phyloP scores from a whole-genome alignment of 164 flowering plant species.

The Kalanchoe fedtschenkoi region DNA sequence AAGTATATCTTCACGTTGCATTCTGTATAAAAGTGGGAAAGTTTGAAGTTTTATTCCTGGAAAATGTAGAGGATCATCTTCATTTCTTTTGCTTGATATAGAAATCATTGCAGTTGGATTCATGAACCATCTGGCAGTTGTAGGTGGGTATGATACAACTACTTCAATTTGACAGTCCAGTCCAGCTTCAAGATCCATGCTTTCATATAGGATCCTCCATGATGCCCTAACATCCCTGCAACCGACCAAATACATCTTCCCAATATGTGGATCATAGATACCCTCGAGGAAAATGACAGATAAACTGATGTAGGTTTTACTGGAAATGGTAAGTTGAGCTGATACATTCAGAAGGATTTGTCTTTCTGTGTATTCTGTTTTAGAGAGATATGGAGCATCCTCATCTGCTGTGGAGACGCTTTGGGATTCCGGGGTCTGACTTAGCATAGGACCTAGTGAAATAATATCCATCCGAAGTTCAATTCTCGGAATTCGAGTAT shows the following conservation, averaged over 20 bases:
- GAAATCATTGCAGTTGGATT: conserved; percentile 64
- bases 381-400: conserved; percentile 27
- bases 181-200: conserved; percentile 74
- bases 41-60: conserved; percentile 41
- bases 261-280: conserved; percentile 57
- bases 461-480: conserved; percentile 44
- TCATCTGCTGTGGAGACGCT: conserved; percentile 18
- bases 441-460: conserved; percentile 63
- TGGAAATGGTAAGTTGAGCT: conserved; percentile 45
- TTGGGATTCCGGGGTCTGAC: conserved; percentile 33
- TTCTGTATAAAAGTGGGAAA: conserved; percentile 57
- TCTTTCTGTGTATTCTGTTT: conserved; percentile 47
- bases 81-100: conserved; percentile 60
- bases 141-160: conserved; percentile 69
- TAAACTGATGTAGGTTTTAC: conserved; percentile 28
- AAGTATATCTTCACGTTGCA: conserved; percentile 65
- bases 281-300: conserved; percentile 67
- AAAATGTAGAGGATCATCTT: conserved; percentile 69
- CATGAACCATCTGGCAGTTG: conserved; percentile 56
- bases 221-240: conserved; percentile 81
- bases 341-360: conserved; percentile 83
- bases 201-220: conserved; percentile 43
- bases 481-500: conserved; percentile 17
- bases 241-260: conserved; percentile 77
- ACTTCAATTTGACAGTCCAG: conserved; percentile 74